Conservation (phyloP, 495 filamentous ascomycete genomes). For the Penicillium odoratum region DNA sequence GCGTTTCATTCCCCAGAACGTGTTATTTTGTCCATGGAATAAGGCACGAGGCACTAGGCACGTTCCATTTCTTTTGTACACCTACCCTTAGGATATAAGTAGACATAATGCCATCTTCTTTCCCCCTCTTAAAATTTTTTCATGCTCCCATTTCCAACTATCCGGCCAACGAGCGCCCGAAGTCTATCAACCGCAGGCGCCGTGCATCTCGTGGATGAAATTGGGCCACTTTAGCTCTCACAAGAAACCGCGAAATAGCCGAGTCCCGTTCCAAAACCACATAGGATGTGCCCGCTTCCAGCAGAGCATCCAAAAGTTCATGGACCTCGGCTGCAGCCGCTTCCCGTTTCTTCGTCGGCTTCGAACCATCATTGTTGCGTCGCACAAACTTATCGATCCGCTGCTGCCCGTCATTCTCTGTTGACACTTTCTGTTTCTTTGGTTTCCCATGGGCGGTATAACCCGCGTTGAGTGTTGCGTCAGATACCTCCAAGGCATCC, state of each 20-base stretch:
- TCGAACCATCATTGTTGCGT: slow-evolving; percentile 31
- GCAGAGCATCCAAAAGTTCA: slow-evolving; percentile 60
- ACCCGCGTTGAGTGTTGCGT: slow-evolving; percentile 61
- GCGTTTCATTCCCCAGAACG: slow-evolving; percentile 14
- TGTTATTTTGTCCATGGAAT: background rate
- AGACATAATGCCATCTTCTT: slow-evolving; percentile 21
- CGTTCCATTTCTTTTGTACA: slow-evolving; percentile 9
- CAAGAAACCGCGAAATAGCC: slow-evolving; percentile 79
- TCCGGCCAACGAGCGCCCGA: slow-evolving; percentile 74
- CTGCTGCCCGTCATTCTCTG: slow-evolving; percentile 54
- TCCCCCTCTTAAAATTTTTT: too few species aligned
- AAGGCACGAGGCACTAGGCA: background rate
- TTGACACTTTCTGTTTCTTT: slow-evolving; percentile 55
- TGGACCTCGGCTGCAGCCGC: slow-evolving; percentile 67
- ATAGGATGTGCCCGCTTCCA: slow-evolving; percentile 67
- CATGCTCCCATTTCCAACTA: slow-evolving; percentile 23
- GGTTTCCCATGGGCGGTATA: slow-evolving; percentile 71
- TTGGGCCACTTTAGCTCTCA: slow-evolving; percentile 79
- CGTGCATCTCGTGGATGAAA: slow-evolving; percentile 83
- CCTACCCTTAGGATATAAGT: slow-evolving; percentile 15
- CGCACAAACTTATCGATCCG: slow-evolving; percentile 77
- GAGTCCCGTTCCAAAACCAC: slow-evolving; percentile 70
- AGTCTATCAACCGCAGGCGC: slow-evolving; percentile 76
- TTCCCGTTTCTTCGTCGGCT: slow-evolving; percentile 55
- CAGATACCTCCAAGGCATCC: slow-evolving; percentile 63